These are phyloP conservation scores for Penicillium sp. DNA, from an alignment of 2,329 filamentous ascomycete genomes.

Conservation along the genomic window DNA sequence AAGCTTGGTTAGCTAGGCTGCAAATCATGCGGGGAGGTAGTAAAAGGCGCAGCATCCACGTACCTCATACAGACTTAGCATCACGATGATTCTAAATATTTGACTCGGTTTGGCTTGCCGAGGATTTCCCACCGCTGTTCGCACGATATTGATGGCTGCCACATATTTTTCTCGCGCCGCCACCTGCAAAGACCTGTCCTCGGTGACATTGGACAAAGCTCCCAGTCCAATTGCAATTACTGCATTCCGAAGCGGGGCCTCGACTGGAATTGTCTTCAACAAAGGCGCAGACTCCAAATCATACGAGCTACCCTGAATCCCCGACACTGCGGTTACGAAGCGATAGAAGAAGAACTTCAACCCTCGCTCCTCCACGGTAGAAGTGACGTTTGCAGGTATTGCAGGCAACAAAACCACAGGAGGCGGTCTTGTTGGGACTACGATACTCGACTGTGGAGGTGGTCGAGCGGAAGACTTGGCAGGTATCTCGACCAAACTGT, in stretches of 20 bases:
- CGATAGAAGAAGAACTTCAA: constrained; percentile 21
- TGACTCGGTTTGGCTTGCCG: constrained; percentile 9
- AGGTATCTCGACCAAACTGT: constrained; percentile 1
- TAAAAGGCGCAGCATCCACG: not conserved
- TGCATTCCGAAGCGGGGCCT: constrained; percentile 18
- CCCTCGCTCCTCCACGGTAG: constrained; percentile 18
- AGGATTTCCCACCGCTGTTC: constrained; percentile 14
- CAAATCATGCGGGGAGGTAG: not conserved
- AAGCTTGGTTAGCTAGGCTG: not conserved
- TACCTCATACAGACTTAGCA: constrained; percentile 23
- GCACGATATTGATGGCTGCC: constrained; percentile 13
- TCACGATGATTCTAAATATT: constrained; percentile 18
- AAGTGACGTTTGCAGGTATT: constrained; percentile 6
- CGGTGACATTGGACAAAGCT: constrained; percentile 23
- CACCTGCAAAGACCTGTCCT: constrained; percentile 12
- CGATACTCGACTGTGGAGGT: not conserved
- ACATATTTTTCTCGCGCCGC: constrained; percentile 21
- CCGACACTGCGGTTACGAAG: constrained; percentile 15
- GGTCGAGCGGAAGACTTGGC: not conserved
- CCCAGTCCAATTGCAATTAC: constrained; percentile 22
- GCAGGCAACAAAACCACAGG: constrained; percentile 1
- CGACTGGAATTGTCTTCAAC: constrained; percentile 5
- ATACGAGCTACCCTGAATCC: not conserved
- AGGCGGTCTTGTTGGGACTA: constrained; percentile 1
- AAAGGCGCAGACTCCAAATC: constrained; percentile 1